phyloP scores from a whole-genome alignment of 495 filamentous ascomycete species.

The Durotheca rogersii region DNA sequence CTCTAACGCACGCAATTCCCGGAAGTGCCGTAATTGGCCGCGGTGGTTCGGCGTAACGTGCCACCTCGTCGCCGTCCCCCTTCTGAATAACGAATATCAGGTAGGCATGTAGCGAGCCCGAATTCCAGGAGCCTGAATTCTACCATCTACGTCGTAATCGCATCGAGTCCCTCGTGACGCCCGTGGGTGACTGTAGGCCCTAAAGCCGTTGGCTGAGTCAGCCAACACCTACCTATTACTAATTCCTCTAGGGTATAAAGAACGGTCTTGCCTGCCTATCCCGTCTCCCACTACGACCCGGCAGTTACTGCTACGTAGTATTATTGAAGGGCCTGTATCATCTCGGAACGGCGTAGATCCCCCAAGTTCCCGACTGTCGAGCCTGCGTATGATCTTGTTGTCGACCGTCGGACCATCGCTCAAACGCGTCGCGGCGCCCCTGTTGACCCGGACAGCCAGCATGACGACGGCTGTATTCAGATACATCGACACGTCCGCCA shows the following conservation, averaged over 20 bases:
- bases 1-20: conserved; percentile 10
- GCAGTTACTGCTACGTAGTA: neutral
- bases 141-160: no score
- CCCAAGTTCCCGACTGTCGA: no score
- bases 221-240: neutral
- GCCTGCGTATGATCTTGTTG: no score
- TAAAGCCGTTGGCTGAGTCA: no score
- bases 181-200: no score
- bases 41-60: no score
- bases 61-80: conserved; percentile 12
- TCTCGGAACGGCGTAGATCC: neutral
- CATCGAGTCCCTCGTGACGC: no score
- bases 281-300: neutral
- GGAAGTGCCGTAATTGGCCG: conserved; percentile 9
- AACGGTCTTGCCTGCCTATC: neutral
- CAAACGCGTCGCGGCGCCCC: conserved; percentile 8
- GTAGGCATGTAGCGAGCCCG: no score
- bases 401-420: no score
- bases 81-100: no score
- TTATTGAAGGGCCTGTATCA: neutral
- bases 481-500: conserved; percentile 30
- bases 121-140: no score
- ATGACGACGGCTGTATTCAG: conserved; percentile 37
- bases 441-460: conserved; percentile 15
- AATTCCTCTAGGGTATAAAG: conserved; percentile 7